Evolutionary conservation across 306 rosid genomes (phyloP), one percentile per base, ranked within the genome.

Genomic region (Cucurbita argyrosperma): DNA sequence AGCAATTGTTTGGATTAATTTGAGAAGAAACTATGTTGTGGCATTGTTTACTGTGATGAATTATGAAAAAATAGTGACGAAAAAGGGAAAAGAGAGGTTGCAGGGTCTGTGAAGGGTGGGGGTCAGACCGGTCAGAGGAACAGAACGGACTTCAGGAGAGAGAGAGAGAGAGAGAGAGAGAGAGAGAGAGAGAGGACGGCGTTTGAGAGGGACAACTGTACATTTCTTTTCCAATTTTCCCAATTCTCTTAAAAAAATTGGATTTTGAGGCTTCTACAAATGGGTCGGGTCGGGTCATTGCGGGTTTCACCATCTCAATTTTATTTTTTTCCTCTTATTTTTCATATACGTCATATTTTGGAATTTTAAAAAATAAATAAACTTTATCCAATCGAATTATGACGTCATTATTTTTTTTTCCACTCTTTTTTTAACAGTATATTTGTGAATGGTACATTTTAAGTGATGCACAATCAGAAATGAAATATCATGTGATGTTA

Each of bases 71-170:
- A 18, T 35, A 56, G 13, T 21, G 53, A 71, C 6, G 55, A 52
- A 59, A 37, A 51, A 19, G 5, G 13, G 45, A 67, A 64, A 46
- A 42, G 71, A 68, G 40, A 68, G 42, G 73, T 45, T 68, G 56
- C 73, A 46, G 73, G 72, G 72, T 67, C 72, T 67, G 55, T 19
- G 52, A 67, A 18, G 38, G 72, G 72, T 66, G 72, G 10, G 72
- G 56, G 72, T 67, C 72, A 67, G 71, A 65, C 38, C 53, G 71
- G 71, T 21, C 73, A 68, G 73, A 68, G 40, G 42, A 68, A 68
- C 73, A 68, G 56, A 68, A 68, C 73, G 73, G 56, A 47, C 73
- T 68, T 68, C 56, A 45, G 56, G 73, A 67, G 51, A 67, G 72
- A 67, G 54, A 37, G 46, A 67, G 54, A 67, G 19, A 45, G 72